Conservation (phyloP, 2,329 filamentous ascomycete species). For the Diplodia corticola region DNA sequence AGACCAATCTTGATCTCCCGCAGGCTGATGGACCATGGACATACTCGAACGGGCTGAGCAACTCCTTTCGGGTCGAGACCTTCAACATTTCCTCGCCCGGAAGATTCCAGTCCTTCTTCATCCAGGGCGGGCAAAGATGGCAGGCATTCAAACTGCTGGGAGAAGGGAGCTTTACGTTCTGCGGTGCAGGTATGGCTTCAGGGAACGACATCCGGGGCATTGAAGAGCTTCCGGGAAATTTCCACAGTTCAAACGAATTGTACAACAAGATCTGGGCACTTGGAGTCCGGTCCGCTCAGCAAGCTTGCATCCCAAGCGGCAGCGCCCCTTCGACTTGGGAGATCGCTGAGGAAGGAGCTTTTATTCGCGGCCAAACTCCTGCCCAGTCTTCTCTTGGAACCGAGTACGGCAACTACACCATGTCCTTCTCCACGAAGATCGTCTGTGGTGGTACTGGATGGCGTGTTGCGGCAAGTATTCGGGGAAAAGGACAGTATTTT, state of each 20-base stretch:
- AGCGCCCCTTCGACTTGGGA: constrained; percentile 42
- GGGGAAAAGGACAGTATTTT: constrained; percentile 14
- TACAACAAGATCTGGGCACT: constrained; percentile 43
- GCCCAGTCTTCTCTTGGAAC: constrained; percentile 31
- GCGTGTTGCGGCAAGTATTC: constrained; percentile 29
- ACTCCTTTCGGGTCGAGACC: constrained; percentile 43
- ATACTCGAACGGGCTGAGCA: constrained; percentile 33
- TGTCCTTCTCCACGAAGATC: constrained; percentile 43
- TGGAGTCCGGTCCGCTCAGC: constrained; percentile 37
- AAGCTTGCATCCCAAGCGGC: constrained; percentile 41
- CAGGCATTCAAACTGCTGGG: constrained; percentile 42
- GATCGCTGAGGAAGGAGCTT: constrained; percentile 37
- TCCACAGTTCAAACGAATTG: constrained; percentile 33
- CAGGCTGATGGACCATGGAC: constrained; percentile 39
- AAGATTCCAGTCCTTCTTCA: constrained; percentile 35
- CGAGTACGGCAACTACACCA: constrained; percentile 38
- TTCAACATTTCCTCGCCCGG: constrained; percentile 40
- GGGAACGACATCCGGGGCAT: constrained; percentile 31
- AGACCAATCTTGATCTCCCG: constrained; percentile 30
- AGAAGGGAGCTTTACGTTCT: constrained; percentile 36
- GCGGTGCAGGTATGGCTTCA: constrained; percentile 35
- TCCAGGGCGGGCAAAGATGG: constrained; percentile 47
- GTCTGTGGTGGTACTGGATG: constrained; percentile 43
- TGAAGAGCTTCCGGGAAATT: constrained; percentile 33
- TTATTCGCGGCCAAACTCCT: constrained; percentile 38